Percentiles rank a stretch among this genome's conserved stretches.
Evolutionary conservation across 192 early-diverging fungal species (phyloP).

Genomic region (Backusella parvicylindrica): DNA sequence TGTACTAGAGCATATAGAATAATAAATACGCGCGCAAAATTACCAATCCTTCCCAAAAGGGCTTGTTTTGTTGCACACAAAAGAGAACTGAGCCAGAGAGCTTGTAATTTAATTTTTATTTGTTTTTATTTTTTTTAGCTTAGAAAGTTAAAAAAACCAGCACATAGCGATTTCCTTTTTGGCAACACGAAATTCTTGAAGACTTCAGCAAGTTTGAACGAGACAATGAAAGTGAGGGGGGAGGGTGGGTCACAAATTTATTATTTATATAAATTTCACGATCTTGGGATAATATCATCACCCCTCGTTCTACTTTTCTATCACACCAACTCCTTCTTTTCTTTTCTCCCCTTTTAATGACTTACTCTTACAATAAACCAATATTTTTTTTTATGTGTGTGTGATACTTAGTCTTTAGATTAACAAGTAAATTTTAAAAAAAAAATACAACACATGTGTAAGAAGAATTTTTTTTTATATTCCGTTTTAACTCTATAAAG

Average conservation of each 20-base stretch:
- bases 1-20: too few relatives aligned
- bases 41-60: not conserved
- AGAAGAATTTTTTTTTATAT: not conserved
- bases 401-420: not conserved
- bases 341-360: not conserved
- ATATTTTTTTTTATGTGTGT: not conserved
- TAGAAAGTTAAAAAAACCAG: not conserved
- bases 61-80: not conserved
- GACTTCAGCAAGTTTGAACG: not conserved
- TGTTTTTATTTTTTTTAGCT: not conserved
- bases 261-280: not conserved
- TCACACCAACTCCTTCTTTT: not conserved
- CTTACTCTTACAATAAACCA: not conserved
- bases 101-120: not conserved
- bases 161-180: not conserved
- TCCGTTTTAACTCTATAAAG: not conserved
- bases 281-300: not conserved
- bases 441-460: not conserved
- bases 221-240: not conserved
- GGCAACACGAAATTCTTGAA: not conserved
- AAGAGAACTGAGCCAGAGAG: not conserved
- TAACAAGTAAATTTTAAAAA: not conserved
- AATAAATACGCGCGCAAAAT: not conserved
- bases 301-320: not conserved
- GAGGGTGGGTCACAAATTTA: not conserved